A percentile compares a stretch with the other conserved stretches of the same genome.
phyloP scores from a whole-genome alignment of 2,329 filamentous ascomycete species.

The Fusarium tjaetaba region DNA sequence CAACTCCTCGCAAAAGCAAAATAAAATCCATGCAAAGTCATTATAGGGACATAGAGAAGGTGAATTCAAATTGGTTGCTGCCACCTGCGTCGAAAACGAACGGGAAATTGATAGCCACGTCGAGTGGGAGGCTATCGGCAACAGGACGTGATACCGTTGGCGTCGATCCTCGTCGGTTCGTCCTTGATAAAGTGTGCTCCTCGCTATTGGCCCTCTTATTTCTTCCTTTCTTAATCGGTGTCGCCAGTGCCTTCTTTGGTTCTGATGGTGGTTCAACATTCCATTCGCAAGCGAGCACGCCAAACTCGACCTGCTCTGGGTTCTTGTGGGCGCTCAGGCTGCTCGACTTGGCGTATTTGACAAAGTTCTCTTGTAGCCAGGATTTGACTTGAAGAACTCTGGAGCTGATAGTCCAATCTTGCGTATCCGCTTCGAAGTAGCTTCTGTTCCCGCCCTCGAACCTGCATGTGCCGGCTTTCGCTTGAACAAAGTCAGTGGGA shows the following conservation, averaged over 20 bases:
- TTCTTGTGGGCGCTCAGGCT: conserved; percentile 45
- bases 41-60: conserved; percentile 34
- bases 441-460: conserved; percentile 39
- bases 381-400: conserved; percentile 48
- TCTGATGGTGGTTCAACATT: conserved; percentile 37
- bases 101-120: conserved; percentile 15
- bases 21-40: conserved; percentile 1
- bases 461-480: neutral
- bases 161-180: conserved; percentile 21
- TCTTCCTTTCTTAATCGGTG: conserved; percentile 39
- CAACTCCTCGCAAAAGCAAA: conserved; percentile 19
- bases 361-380: conserved; percentile 53
- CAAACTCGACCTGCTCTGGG: conserved; percentile 53
- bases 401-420: conserved; percentile 50
- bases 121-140: neutral
- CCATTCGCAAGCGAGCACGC: conserved; percentile 56
- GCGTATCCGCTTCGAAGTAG: conserved; percentile 49
- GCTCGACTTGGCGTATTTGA: conserved; percentile 50
- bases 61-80: conserved; percentile 40
- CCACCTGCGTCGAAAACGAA: conserved; percentile 40
- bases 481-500: conserved; percentile 25
- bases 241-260: conserved; percentile 7
- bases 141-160: neutral
- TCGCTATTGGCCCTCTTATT: conserved; percentile 43
- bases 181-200: conserved; percentile 34